Evolutionary conservation across 2,329 filamentous ascomycete species (phyloP), one percentile per base, ranked within the genome.

Genomic region (Fusarium acutatum): DNA sequence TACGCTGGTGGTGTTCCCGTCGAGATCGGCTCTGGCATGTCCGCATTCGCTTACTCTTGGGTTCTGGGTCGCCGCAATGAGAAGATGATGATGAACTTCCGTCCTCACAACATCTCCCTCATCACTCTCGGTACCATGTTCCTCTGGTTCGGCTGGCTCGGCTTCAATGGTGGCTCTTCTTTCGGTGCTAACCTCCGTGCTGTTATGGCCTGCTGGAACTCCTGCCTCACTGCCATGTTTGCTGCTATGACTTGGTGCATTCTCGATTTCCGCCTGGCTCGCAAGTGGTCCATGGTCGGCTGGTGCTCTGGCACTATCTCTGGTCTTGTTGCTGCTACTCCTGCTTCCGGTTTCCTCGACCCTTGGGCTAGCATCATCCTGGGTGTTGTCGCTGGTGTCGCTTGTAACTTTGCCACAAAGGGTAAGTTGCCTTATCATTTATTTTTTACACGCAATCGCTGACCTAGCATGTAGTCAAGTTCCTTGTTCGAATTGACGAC

Each of bases 71-170:
- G 95, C 80, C 94, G 96, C 76, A 96, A 98, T 86, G 96, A 98
- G 87, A 96, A 95, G 87, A 98, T 98, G 95, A 98, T 98, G 94
- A 90, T 98, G 84, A 98, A 98, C 89, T 98, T 98, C 90, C 94
- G 96, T 76, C 96, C 96, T 24, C 96, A 99, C 88, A 99, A 99
- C 86, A 96, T 98, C 75, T 97, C 95, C 11, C 90, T 98, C 80
- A 97, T 99, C 84, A 95, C 96, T 2, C 92, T 98, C 77, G 96
- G 96, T 72, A 98, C 96, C 7, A 90, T 97, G 74, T 90, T 99
- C 78, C 94, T 99, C 64, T 98, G 95, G 95, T 98, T 98, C 80
- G 96, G 96, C 80, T 99, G 96, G 96, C 88, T 99, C 74, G 96
- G 95, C 62, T 99, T 99, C 90, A 99, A 99, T 88, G 96, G 96